These are phyloP conservation scores for Sporobolomyces pararoseus DNA, from an alignment of 768 basidiomycete genomes.

Conservation along the genomic window DNA sequence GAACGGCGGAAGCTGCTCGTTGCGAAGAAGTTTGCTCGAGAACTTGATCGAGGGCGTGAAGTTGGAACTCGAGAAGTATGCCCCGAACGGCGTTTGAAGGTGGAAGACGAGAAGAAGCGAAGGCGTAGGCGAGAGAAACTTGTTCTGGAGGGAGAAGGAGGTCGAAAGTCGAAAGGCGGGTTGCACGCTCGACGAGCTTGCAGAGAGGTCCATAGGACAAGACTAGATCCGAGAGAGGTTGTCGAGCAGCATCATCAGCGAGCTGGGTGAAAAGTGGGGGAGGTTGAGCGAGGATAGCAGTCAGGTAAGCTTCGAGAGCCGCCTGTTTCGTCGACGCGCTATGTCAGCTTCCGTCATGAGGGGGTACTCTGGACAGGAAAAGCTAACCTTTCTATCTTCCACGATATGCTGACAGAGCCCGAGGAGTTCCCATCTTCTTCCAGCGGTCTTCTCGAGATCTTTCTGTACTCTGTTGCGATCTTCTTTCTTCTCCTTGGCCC, in stretches of 20 bases:
- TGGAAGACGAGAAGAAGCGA: slow-evolving; percentile 28
- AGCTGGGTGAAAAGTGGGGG: not conserved
- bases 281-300: slow-evolving; percentile 19
- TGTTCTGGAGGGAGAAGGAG: slow-evolving; percentile 35
- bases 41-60: slow-evolving; percentile 33
- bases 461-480: not conserved
- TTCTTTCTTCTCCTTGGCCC: not conserved
- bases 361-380: too few species aligned
- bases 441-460: slow-evolving; percentile 20
- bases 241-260: not conserved
- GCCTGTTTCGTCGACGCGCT: too few species aligned
- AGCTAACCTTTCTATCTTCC: slow-evolving; percentile 65
- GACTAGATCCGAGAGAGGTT: slow-evolving; percentile 17
- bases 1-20: slow-evolving; percentile 47
- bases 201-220: not conserved
- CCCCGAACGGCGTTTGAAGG: slow-evolving; percentile 9
- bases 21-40: slow-evolving; percentile 41
- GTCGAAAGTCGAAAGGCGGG: slow-evolving; percentile 40
- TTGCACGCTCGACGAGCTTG: slow-evolving; percentile 29
- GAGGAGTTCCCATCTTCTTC: slow-evolving; percentile 70
- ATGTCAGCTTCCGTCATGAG: too few species aligned
- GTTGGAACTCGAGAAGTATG: slow-evolving; percentile 46
- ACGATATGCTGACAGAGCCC: slow-evolving; percentile 73
- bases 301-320: slow-evolving; percentile 38
- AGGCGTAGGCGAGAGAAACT: slow-evolving; percentile 21